Percentiles rank a stretch among this genome's conserved stretches.
These are phyloP conservation scores for Hypoxylon crocopeplum DNA, from an alignment of 495 filamentous ascomycete genomes.

Conservation along the genomic window DNA sequence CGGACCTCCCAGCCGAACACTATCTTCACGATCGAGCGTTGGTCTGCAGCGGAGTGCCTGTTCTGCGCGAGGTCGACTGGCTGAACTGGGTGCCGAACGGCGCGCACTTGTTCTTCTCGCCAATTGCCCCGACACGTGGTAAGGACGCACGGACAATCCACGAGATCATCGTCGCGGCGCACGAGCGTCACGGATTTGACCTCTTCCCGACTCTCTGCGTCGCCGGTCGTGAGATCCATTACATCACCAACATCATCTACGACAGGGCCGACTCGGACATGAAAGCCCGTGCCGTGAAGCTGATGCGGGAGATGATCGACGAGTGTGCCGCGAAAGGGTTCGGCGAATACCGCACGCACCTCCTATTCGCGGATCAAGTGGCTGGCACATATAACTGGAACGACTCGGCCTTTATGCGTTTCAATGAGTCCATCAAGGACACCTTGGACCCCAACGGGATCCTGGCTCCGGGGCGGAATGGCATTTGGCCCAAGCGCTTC, in stretches of 20 bases:
- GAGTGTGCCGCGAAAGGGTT: conserved; percentile 53
- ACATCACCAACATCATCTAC: conserved; percentile 58
- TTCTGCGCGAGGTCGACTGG: conserved; percentile 60
- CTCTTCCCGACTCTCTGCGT: conserved; percentile 59
- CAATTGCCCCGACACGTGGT: conserved; percentile 60
- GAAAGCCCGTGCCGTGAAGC: conserved; percentile 42
- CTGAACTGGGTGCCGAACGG: conserved; percentile 65
- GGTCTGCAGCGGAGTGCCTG: conserved; percentile 51
- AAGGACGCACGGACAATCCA: conserved; percentile 56
- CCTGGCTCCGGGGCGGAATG: conserved; percentile 56
- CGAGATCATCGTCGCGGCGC: conserved; percentile 46
- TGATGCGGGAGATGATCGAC: conserved; percentile 52
- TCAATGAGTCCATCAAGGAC: conserved; percentile 60
- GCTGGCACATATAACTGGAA: conserved; percentile 59
- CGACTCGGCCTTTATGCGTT: conserved; percentile 53
- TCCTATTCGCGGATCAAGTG: conserved; percentile 60
- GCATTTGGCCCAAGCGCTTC: conserved; percentile 59
- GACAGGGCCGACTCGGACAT: conserved; percentile 45
- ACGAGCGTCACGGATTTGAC: conserved; percentile 56
- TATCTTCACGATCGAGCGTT: conserved; percentile 38
- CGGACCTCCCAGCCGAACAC: conserved; percentile 40
- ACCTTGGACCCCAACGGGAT: conserved; percentile 59
- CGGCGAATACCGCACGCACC: conserved; percentile 61
- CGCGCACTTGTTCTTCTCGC: conserved; percentile 63
- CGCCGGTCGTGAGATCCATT: conserved; percentile 63